Base-by-base conservation (phyloP, 2,329 filamentous ascomycete genomes). In the Colletotrichum cordylinicola region DNA sequence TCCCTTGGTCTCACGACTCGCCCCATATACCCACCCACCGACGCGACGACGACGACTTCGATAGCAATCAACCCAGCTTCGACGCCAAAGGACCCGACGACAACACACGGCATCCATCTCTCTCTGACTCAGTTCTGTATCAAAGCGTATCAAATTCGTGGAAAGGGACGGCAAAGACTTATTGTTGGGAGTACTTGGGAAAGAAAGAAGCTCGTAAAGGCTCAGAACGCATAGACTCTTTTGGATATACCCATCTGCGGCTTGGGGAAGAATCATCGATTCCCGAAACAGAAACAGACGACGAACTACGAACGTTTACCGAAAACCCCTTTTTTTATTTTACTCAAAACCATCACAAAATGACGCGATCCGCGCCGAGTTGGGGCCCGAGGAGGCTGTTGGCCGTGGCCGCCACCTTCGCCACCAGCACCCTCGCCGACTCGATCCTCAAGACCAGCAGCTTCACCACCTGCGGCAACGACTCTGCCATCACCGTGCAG, bases 381-480 rank as follows among this genome's bases (percentile, higher is more conserved):
- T 83, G 82, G 82, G 82, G 79, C 68, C 77, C 79, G 35, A 72
- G 61, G 62, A 80, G 81, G 80, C 82, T 79, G 72, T 82, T 82
- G 68, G 78, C 85, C 73, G 80, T 84, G 70, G 82, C 86, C 24
- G 81, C 83, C 67, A 82, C 83, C 67, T 81, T 89, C 61, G 80
- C 83, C 18, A 83, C 82, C 65, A 85, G 88, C 74, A 93, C 90
- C 70, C 82, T 94, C 75, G 94, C 91, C 72, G 89, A 87, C 77
- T 92, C 96, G 79, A 88, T 98, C 74, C 91, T 99, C 74, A 91
- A 93, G 82, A 98, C 96, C 29, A 91, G 90, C 77, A 95, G 96
- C 75, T 98, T 97, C 86, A 91, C 89, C 81, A 92, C 93, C 78
- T 98, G 97, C 85, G 83, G 82, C 48, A 82, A 82, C 67, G 84